phyloP scores from a whole-genome alignment of 352 stramenopile genomes.

The Thalassiosira allenii region DNA sequence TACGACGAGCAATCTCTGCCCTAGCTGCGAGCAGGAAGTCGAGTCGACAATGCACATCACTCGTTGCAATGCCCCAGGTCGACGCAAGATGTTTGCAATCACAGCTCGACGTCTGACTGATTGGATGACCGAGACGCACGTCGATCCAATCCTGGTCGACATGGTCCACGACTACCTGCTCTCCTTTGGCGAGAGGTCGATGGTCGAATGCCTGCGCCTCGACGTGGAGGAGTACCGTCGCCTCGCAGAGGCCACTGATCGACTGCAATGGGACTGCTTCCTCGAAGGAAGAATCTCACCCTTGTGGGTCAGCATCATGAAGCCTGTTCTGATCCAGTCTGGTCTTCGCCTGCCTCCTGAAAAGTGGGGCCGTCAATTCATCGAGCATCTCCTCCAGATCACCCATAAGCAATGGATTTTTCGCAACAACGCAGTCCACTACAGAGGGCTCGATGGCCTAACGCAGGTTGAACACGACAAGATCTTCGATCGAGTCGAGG shows the following conservation, averaged over 20 bases:
- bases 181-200: conserved; percentile 25
- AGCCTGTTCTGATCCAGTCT: no score
- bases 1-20: conserved; percentile 20
- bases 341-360: not conserved
- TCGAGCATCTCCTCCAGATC: conserved; percentile 20
- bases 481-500: conserved; percentile 6
- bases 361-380: conserved; percentile 8
- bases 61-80: conserved; percentile 20
- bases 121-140: conserved; percentile 15
- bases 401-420: conserved; percentile 52
- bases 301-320: no score
- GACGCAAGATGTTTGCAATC: conserved; percentile 6
- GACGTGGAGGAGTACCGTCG: not conserved
- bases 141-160: not conserved
- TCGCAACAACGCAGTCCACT: conserved; percentile 25
- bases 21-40: conserved; percentile 25
- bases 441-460: conserved; percentile 6
- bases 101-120: conserved; percentile 4
- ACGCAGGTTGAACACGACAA: conserved; percentile 5
- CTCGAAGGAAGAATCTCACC: no score
- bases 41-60: conserved; percentile 46
- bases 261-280: no score
- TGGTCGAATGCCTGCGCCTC: conserved; percentile 9
- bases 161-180: conserved; percentile 21
- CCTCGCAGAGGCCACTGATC: no score